Evolutionary conservation across 2,329 filamentous ascomycete species (phyloP).

Genomic region (Alternaria hordeiaustralica): DNA sequence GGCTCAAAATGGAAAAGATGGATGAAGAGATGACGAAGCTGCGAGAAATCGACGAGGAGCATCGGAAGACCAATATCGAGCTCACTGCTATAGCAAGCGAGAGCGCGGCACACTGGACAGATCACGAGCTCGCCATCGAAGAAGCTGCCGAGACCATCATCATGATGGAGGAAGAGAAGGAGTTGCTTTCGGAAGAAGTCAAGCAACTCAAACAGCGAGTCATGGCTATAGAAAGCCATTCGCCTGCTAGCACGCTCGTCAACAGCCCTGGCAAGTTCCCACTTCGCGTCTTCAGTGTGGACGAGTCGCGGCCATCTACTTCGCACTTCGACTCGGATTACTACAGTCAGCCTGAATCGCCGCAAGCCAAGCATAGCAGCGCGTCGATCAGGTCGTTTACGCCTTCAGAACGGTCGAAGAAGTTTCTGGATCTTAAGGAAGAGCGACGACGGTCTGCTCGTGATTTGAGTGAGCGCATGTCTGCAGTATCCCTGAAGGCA

Average conservation of each 20-base stretch:
- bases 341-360: slow-evolving; percentile 45
- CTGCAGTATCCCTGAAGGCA: slow-evolving; percentile 36
- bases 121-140: slow-evolving; percentile 35
- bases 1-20: slow-evolving; percentile 28
- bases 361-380: slow-evolving; percentile 28
- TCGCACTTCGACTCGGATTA: slow-evolving; percentile 47
- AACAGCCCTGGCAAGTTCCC: slow-evolving; percentile 25
- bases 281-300: slow-evolving; percentile 39
- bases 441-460: slow-evolving; percentile 33
- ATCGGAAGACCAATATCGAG: slow-evolving; percentile 27
- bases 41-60: slow-evolving; percentile 21
- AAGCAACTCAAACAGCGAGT: slow-evolving; percentile 29
- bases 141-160: slow-evolving; percentile 45
- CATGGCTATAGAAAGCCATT: slow-evolving; percentile 19
- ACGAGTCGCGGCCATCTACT: slow-evolving; percentile 46
- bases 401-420: slow-evolving; percentile 38
- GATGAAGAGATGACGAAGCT: slow-evolving; percentile 24
- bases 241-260: slow-evolving; percentile 15
- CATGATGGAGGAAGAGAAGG: slow-evolving; percentile 38
- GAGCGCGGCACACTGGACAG: slow-evolving; percentile 31
- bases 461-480: slow-evolving; percentile 40
- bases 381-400: slow-evolving; percentile 23
- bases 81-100: slow-evolving; percentile 38
- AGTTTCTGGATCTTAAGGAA: slow-evolving; percentile 37
- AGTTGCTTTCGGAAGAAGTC: slow-evolving; percentile 29